Conservation (phyloP, 305 asterid genomes). For the Withania somnifera region DNA sequence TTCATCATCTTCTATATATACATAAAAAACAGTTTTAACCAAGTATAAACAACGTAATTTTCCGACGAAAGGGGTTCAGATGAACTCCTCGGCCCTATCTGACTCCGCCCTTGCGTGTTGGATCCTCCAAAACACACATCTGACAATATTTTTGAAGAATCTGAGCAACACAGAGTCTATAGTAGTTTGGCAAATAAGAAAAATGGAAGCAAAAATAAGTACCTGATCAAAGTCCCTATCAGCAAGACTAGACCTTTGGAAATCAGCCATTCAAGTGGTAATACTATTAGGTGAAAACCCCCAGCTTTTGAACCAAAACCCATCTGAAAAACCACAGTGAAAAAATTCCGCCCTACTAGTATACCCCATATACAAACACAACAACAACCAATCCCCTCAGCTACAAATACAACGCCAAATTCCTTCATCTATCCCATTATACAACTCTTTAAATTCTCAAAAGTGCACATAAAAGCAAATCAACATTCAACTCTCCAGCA, state of each 20-base stretch:
- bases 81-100: not conserved
- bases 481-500: slow-evolving; percentile 10
- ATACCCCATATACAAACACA: slow-evolving; percentile 32
- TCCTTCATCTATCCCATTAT: slow-evolving; percentile 35
- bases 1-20: not conserved
- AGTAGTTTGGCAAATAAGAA: not conserved
- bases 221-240: slow-evolving; percentile 90
- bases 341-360: slow-evolving; percentile 23
- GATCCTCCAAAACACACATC: not conserved
- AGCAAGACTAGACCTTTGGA: slow-evolving; percentile 50
- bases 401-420: slow-evolving; percentile 19
- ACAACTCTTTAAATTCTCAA: not conserved
- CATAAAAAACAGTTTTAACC: not conserved
- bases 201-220: not conserved
- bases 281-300: slow-evolving; percentile 28
- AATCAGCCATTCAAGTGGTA: slow-evolving; percentile 88
- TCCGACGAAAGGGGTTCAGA: not conserved
- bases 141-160: too few relatives aligned
- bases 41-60: not conserved
- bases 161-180: too few relatives aligned
- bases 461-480: not conserved
- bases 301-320: slow-evolving; percentile 51
- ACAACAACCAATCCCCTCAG: slow-evolving; percentile 6
- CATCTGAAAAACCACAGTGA: slow-evolving; percentile 46
- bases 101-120: too few relatives aligned